Evolutionary conservation across 352 stramenopile species (phyloP), one percentile per base, ranked within the genome.

Genomic region (Achlya hypogyna): DNA sequence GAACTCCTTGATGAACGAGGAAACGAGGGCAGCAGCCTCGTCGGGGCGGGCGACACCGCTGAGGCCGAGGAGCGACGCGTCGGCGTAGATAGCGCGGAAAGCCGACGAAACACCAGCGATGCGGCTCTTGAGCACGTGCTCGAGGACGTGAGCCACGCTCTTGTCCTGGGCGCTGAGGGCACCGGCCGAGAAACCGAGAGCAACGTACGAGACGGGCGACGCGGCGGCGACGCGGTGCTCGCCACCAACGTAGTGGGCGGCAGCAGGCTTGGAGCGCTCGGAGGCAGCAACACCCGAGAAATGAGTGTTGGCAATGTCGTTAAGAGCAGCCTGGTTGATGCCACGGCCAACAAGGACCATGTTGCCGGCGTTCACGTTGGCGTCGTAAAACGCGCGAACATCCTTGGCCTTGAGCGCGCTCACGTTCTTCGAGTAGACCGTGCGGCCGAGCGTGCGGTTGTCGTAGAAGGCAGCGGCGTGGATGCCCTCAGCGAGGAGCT

Each of bases 381-480:
- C 68, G 35, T 84, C 65, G 72, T 91, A 79, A 71, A 83, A 93
- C 25, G 73, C 69, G 52, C 66, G 73, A 12, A 93, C 69, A 31
- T 75, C 58, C 49, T 88, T 80, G n/a, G 69, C 62, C 60, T 68
- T 67, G 47, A 88, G 75, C 45, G 71, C 70, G 12, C 60, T 65
- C 32, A 93, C 58, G 79, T 90, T 91, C 14, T 71, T 63, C 25
- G 75, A 60, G 38, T 74, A 67, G 23, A 84, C 54, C 23, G 80
- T 65, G 51, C 82, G 82, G 42, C 84, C 84, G 32, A 93, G 78
- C 65, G 81, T 75, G 27, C 73, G 70, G 72, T 93, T 84, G 69
- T 91, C 75, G 74, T 93, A 93, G 71, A 91, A 93, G 4, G 85
- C 85, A 5, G 83, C 85, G 31, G 74, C 79, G 75, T 92, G 82